Percentiles rank a stretch among this genome's conserved stretches.
Conservation (phyloP, 2,329 filamentous ascomycete species). For the Pestalotiopsis sp. region DNA sequence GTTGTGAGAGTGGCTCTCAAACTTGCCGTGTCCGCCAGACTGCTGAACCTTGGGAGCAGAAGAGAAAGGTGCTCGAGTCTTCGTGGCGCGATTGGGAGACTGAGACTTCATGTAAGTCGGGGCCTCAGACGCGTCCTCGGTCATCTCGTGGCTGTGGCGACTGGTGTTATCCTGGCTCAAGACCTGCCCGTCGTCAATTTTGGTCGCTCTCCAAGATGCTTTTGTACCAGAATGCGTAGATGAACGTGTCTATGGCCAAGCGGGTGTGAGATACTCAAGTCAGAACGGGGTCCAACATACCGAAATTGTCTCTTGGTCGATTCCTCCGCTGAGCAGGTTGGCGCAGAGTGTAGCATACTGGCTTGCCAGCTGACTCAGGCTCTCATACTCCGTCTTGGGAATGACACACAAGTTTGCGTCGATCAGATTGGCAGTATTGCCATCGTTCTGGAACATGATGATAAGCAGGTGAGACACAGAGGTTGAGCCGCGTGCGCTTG, state of each 20-base stretch:
- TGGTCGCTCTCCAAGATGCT: background rate
- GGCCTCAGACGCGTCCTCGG: slow-evolving; percentile 11
- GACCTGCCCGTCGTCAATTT: background rate
- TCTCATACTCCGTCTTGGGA: slow-evolving; percentile 62
- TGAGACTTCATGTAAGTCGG: slow-evolving; percentile 12
- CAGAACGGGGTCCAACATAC: slow-evolving; percentile 33
- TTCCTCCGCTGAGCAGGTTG: slow-evolving; percentile 53
- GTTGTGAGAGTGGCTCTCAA: slow-evolving; percentile 13
- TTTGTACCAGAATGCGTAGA: background rate
- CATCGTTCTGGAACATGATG: slow-evolving; percentile 19
- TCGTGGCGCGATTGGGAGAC: background rate
- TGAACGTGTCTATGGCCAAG: background rate
- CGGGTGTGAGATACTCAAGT: background rate
- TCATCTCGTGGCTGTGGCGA: slow-evolving; percentile 9
- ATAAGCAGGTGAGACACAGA: slow-evolving; percentile 16
- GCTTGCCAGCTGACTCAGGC: slow-evolving; percentile 51
- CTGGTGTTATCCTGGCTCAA: slow-evolving; percentile 17
- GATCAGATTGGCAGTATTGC: slow-evolving; percentile 28
- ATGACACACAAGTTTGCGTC: slow-evolving; percentile 53
- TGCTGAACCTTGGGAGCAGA: background rate
- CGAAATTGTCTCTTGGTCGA: slow-evolving; percentile 47
- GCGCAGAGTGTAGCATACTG: slow-evolving; percentile 55
- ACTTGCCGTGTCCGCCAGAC: background rate
- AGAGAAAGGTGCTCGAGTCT: background rate
- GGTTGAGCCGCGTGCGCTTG: background rate